Base-by-base conservation (phyloP, 305 asterid genomes). In the Rubia occidens region DNA sequence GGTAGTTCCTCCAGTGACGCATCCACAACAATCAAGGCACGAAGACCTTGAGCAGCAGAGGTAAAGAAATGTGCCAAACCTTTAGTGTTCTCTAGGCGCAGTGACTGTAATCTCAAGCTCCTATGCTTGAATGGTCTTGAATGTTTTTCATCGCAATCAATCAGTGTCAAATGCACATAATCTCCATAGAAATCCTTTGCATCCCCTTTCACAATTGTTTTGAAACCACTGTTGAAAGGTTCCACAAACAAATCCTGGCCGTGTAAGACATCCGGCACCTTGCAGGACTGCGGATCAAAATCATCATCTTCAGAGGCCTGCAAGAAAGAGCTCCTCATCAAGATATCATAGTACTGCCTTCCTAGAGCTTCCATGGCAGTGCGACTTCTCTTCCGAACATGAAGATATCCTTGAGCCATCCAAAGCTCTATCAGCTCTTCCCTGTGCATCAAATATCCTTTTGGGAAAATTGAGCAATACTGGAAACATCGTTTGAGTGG, bases 101-200 rank as follows among this genome's bases (percentile, higher is more conserved):
- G 64, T 8, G 82, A 75, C 10, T 76, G 64, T 64, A 80, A n/a
- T 71, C 55, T 77, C 11, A 7, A 64, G 26, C 21, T 62, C 13
- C 64, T 24, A 21, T 71, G 11, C 9, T 15, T 64, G 18, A 58
- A 61, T 37, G 72, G 3, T 35, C n/a, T 9, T 10, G 35, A 18
- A 1, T 17, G 0, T 10, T 53, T 8, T 17, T 0, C 64, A 0
- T 54, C 0, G 26, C 43, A 24, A 15, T 45, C 6, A 8, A 44
- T 11, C 4, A 60, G 4, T 55, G 60, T 59, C 37, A 70, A 14
- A 60, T 70, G 74, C 2, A 4, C 35, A 9, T 0, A 11, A 45
- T 26, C 58, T 5, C 45, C 39, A 5, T 3, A 0, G 18, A 0
- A 2, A 4, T 42, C 20, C 35, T 0, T 13, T 4, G 1, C 9